These are phyloP conservation scores for Tephrocybe sp. DNA, from an alignment of 768 basidiomycete genomes.

Conservation along the genomic window DNA sequence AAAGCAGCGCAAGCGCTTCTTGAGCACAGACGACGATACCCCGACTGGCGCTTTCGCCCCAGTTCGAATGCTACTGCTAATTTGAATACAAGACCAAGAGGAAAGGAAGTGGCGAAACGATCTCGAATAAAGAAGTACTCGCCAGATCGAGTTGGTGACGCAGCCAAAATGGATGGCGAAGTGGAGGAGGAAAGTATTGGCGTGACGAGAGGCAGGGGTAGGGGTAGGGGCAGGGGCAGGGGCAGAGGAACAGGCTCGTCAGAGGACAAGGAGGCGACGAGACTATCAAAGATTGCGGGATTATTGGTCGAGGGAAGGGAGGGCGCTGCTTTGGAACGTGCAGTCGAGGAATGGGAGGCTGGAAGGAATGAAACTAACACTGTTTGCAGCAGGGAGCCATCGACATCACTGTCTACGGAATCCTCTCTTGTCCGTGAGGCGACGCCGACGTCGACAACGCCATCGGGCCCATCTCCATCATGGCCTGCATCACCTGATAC, in stretches of 20 bases:
- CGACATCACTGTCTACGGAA: background rate
- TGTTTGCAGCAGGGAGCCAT: background rate
- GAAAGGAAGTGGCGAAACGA: conserved; percentile 25
- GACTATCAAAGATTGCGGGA: conserved; percentile 67
- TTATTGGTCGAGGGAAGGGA: conserved; percentile 66
- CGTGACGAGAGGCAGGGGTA: conserved; percentile 3
- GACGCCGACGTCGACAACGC: background rate
- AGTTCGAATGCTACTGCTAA: conserved; percentile 39
- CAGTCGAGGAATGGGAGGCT: conserved; percentile 62
- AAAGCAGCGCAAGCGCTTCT: conserved; percentile 67
- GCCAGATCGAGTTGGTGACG: conserved; percentile 32
- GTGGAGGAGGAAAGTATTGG: conserved; percentile 5
- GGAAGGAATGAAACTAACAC: conserved; percentile 1
- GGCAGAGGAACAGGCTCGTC: conserved; percentile 1
- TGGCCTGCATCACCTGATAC: background rate
- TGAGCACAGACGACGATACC: conserved; percentile 72
- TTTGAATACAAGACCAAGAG: conserved; percentile 31
- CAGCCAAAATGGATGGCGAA: conserved; percentile 18
- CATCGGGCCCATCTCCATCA: background rate
- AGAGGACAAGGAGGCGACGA: conserved; percentile 34
- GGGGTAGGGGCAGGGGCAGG: conserved; percentile 25
- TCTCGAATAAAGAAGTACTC: conserved; percentile 17
- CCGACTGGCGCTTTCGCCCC: conserved; percentile 81
- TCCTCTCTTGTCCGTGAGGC: background rate
- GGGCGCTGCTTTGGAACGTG: conserved; percentile 57